These are phyloP conservation scores for Hapsidospora chrysogenum DNA, from an alignment of 495 filamentous ascomycete genomes.

Conservation along the genomic window DNA sequence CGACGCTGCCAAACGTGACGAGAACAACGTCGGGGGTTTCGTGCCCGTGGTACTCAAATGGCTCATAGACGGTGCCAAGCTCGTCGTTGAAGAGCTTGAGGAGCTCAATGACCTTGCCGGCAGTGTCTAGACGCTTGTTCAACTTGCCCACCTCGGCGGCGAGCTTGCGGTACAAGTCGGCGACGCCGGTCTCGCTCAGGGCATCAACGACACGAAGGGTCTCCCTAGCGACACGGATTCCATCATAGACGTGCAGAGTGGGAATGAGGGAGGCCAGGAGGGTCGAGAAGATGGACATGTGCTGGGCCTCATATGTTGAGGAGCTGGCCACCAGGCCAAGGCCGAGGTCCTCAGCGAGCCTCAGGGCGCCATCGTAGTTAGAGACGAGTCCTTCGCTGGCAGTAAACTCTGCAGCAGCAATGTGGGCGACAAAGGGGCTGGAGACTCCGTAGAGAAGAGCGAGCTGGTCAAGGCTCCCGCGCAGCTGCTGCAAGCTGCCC, in stretches of 20 bases:
- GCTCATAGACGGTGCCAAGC: conserved; percentile 78
- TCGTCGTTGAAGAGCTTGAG: conserved; percentile 77
- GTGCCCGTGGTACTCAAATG: conserved; percentile 93
- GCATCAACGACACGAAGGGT: conserved; percentile 75
- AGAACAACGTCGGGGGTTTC: conserved; percentile 57
- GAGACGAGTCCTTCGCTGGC: conserved; percentile 53
- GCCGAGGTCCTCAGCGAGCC: conserved; percentile 80
- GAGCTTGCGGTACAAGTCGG: conserved; percentile 52
- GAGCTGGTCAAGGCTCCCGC: conserved; percentile 74
- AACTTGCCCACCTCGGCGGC: conserved; percentile 37
- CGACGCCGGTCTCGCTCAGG: conserved; percentile 54
- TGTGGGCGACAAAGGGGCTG: conserved; percentile 80
- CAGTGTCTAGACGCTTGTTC: conserved; percentile 55
- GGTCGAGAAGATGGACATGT: conserved; percentile 85
- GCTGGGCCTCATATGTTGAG: conserved; percentile 80
- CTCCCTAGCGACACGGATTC: conserved; percentile 70
- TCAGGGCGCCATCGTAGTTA: conserved; percentile 71
- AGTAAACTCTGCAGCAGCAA: conserved; percentile 86
- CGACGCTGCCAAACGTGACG: conserved; percentile 82
- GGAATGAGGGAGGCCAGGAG: conserved; percentile 65
- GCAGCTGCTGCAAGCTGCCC: conserved; percentile 62
- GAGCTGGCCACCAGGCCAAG: conserved; percentile 70
- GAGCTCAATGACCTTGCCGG: conserved; percentile 57
- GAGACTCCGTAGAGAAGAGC: conserved; percentile 75
- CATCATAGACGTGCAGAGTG: conserved; percentile 84